Evolutionary conservation across 139 green algal genomes (phyloP).

Genomic region (Chlorella sorokiniana): DNA sequence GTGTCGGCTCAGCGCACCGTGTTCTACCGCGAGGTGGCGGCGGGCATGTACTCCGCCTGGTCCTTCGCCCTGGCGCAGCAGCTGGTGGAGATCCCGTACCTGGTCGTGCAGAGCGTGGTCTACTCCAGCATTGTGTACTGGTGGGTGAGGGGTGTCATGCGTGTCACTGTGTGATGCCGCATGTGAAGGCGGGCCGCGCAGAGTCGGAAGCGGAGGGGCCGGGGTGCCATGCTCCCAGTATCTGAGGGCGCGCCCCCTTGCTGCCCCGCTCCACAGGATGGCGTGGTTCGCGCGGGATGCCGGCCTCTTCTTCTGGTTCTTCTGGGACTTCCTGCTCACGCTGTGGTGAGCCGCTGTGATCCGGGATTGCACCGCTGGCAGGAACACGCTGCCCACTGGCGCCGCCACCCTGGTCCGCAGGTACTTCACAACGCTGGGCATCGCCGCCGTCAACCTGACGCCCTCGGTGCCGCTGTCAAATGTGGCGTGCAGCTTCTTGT

Average conservation of each 20-base stretch:
- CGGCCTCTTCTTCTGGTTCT: conserved; percentile 29
- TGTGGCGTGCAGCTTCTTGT: conserved; percentile 13
- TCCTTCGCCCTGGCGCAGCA: conserved; percentile 43
- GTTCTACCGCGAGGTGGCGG: conserved; percentile 26
- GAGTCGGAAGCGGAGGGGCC: background rate
- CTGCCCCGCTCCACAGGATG: no score
- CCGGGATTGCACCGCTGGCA: background rate
- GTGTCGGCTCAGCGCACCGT: conserved; percentile 31
- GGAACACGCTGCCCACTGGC: background rate
- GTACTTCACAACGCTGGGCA: conserved; percentile 18
- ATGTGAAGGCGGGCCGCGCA: no score
- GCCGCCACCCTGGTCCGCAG: background rate
- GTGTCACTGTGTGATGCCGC: no score
- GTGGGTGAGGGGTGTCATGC: background rate
- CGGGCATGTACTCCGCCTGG: conserved; percentile 32
- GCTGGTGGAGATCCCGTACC: conserved; percentile 53
- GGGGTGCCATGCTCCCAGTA: no score
- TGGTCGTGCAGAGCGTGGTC: conserved; percentile 49
- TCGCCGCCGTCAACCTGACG: conserved; percentile 27
- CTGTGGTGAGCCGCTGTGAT: background rate
- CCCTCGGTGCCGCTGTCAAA: conserved; percentile 7
- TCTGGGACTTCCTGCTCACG: conserved; percentile 10
- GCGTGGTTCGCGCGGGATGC: conserved; percentile 29
- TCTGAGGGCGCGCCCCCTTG: no score
- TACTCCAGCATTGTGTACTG: conserved; percentile 48